Evolutionary conservation across 164 flowering plant genomes (phyloP), one percentile per base, ranked within the genome.

Genomic region (Protea cynaroides): DNA sequence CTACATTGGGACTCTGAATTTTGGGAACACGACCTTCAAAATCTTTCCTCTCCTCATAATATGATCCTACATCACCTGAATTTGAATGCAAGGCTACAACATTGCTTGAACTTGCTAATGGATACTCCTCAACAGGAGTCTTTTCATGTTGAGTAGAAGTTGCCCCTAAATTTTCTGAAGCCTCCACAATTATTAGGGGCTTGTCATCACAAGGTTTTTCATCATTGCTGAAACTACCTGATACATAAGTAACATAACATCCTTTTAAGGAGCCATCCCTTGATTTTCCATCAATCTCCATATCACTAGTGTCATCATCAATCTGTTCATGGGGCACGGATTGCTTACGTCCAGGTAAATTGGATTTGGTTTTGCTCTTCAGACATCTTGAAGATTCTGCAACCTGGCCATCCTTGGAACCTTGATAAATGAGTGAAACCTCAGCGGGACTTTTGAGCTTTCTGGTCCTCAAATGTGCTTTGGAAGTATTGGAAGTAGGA

Each of bases 241-340:
- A 46, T 62, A 36, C 21, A 37, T 67, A 66, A 67, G 53, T n/a
- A n/a, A n/a, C n/a, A n/a, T n/a, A n/a, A n/a, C n/a, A 36, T 7
- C 47, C 71, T 47, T 65, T 76, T 8, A 69, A 21, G 34, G 83
- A 79, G 44, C 29, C 70, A 65, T 65, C 53, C 22, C 74, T 73
- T 29, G 80, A 72, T 66, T 75, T 78, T 23, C 66, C 78, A 58
- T 79, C 81, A 56, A 79, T 68, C 59, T 79, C 86, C 81, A 72
- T 70, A 43, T 72, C 76, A 59, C 74, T 69, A 25, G 67, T 43
- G 51, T 72, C 80, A 68, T 61, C 62, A 68, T 65, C 63, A 59
- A 21, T 57, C 18, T 24, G 51, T 56, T 77, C 74, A 60, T 14
- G 51, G 34, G 55, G 58, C 50, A 62, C 51, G 21, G 72, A 29